phyloP scores from a whole-genome alignment of 352 stramenopile species.

The Globisporangium lucens region DNA sequence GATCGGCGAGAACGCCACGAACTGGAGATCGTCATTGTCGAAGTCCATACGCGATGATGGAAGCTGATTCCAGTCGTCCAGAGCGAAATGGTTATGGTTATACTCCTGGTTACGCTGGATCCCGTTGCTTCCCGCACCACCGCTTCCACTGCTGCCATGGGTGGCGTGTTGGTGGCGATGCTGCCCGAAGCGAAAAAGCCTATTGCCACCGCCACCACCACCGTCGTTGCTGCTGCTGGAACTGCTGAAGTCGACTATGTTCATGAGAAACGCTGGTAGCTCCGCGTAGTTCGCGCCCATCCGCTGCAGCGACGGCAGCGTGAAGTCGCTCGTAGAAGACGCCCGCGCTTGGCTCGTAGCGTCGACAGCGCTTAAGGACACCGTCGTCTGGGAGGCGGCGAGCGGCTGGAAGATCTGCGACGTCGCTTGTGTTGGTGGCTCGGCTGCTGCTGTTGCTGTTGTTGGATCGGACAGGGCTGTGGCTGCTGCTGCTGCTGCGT shows the following conservation, averaged over 20 bases:
- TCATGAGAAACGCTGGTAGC: conserved; percentile 7
- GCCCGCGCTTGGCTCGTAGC: neutral
- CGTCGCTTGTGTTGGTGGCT: neutral
- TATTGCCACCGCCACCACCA: neutral
- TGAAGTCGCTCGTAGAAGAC: conserved; percentile 3
- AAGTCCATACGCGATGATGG: conserved; percentile 9
- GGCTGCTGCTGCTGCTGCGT: conserved; percentile 2
- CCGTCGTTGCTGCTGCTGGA: neutral
- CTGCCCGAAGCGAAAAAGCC: conserved; percentile 3
- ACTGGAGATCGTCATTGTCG: conserved; percentile 8
- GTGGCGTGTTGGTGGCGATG: neutral
- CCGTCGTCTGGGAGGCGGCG: neutral
- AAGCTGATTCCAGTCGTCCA: conserved; percentile 8
- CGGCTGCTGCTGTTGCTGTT: neutral
- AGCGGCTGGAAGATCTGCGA: conserved; percentile 9
- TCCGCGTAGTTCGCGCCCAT: conserved; percentile 1
- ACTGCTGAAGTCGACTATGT: conserved; percentile 12
- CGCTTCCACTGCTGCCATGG: neutral
- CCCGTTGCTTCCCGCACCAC: neutral
- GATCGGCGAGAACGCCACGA: conserved; percentile 4
- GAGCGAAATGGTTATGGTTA: conserved; percentile 4
- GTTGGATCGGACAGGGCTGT: neutral
- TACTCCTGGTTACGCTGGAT: conserved; percentile 11
- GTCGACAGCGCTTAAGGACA: neutral
- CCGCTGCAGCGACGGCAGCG: conserved; percentile 6